These are phyloP conservation scores for Neofusicoccum sp. DNA, from an alignment of 2,329 filamentous ascomycete species.

Conservation along the genomic window DNA sequence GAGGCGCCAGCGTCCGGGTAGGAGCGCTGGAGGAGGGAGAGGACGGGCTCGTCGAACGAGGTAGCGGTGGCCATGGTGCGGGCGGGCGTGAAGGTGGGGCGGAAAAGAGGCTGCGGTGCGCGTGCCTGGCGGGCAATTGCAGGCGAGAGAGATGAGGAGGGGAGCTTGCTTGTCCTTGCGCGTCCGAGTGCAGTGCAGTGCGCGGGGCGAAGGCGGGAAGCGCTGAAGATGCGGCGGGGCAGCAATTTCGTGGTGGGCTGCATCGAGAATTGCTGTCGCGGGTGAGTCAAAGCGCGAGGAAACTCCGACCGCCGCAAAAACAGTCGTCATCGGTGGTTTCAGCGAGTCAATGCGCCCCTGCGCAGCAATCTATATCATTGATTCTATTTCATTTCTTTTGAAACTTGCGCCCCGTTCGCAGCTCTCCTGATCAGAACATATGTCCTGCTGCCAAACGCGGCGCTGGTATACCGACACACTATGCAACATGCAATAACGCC, in stretches of 20 bases:
- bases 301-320: slow-evolving; percentile 11
- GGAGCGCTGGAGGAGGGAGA: slow-evolving; percentile 36
- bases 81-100: slow-evolving; percentile 27
- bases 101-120: slow-evolving; percentile 31
- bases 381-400: slow-evolving; percentile 17
- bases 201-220: not conserved
- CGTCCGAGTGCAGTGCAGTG: not conserved
- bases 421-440: not conserved
- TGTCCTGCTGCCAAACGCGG: slow-evolving; percentile 2
- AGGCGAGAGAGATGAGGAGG: not conserved
- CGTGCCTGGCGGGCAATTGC: slow-evolving; percentile 26
- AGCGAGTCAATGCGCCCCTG: not conserved
- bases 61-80: slow-evolving; percentile 33
- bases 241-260: slow-evolving; percentile 17
- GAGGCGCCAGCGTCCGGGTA: slow-evolving; percentile 37
- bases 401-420: slow-evolving; percentile 11
- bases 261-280: slow-evolving; percentile 7
- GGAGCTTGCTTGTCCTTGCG: not conserved
- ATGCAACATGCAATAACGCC: not conserved
- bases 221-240: slow-evolving; percentile 11
- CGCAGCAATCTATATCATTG: slow-evolving; percentile 11
- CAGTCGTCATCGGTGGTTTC: slow-evolving; percentile 13
- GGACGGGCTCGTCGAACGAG: slow-evolving; percentile 34
- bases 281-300: slow-evolving; percentile 18
- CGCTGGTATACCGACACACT: slow-evolving; percentile 14